Conservation (phyloP, 768 basidiomycete species). For the Serendipita sp. region DNA sequence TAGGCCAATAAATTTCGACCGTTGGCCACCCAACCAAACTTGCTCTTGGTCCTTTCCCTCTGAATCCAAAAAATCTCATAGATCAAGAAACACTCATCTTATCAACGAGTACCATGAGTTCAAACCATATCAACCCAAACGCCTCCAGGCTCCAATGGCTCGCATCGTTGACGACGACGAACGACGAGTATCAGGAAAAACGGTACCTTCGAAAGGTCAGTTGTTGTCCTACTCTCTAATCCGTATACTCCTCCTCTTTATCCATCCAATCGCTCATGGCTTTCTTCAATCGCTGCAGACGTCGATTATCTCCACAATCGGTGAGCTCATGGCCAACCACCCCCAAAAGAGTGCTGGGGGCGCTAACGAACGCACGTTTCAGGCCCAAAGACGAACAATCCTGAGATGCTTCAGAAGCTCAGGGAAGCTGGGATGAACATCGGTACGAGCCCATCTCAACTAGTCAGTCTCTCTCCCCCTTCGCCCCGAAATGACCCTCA, state of each 20-base stretch:
- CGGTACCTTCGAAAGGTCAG: slow-evolving; percentile 84
- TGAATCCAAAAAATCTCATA: too few species aligned
- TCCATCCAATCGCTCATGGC: neutral
- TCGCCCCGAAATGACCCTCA: neutral
- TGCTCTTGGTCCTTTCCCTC: neutral
- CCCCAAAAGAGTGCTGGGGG: neutral
- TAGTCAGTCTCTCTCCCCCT: neutral
- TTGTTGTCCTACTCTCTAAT: slow-evolving; percentile 6
- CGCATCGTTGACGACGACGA: slow-evolving; percentile 60
- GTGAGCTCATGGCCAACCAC: slow-evolving; percentile 24
- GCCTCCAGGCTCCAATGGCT: slow-evolving; percentile 77
- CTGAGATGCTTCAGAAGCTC: slow-evolving; percentile 75
- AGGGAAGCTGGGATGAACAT: slow-evolving; percentile 92
- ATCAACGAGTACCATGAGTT: neutral
- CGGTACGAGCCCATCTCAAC: slow-evolving; percentile 52
- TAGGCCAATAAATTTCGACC: neutral
- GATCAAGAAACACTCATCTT: too few species aligned
- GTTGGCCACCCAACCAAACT: neutral
- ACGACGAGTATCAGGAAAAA: slow-evolving; percentile 57
- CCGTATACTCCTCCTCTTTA: slow-evolving; percentile 8
- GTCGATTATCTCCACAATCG: slow-evolving; percentile 96
- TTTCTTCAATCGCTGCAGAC: slow-evolving; percentile 40
- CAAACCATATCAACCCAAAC: neutral
- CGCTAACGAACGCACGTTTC: slow-evolving; percentile 6
- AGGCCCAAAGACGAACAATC: slow-evolving; percentile 90